Base-by-base conservation (phyloP, 2,329 filamentous ascomycete genomes). In the Ilyonectria sp. region DNA sequence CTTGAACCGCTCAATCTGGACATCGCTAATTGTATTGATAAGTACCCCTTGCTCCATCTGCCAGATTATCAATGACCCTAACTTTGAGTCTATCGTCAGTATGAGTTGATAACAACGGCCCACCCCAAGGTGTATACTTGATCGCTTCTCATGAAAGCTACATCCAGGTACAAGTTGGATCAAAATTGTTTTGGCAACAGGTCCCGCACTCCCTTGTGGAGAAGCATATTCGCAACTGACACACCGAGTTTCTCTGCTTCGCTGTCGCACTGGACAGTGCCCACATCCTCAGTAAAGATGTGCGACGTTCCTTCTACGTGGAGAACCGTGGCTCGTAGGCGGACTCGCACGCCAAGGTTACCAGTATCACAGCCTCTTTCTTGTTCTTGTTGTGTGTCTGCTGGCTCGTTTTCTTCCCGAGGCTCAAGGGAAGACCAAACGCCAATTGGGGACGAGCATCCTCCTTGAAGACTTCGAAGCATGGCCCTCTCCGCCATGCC, bases 401-500 rank as follows among this genome's bases (percentile, higher is more conserved):
- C 23, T 9, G 46, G 23, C 7, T 29, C 7, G 3, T 23, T 17
- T 49, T 19, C 13, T 7, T 49, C 5, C 23, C 6, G 13, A 21
- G 46, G 15, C 13, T 49, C 46, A 17, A 49, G 23, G 23, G 19
- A 17, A 21, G 46, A 26, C 3, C 5, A 49, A 8, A 26, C 46
- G 13, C 46, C 46, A 26, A 49, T 49, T 29, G 46, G 46, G 15
- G 46, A 49, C 46, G 46, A 49, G 46, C 46, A 49, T 17, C 46
- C 46, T 17, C 46, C 46, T 11, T 49, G 46, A 17, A 49, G 46
- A 9, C 23, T 49, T 49, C 46, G 46, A 29, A 49, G 46, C 46
- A 49, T 49, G 3, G 47, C 47, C 47, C 47, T 23, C 9, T 50
- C 47, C 23, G 47, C 47, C 7, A 50, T 17, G 26, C 13, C 23